Evolutionary conservation across 805 yeast species (phyloP).

Genomic region (Maudiozyma saulgeensis): DNA sequence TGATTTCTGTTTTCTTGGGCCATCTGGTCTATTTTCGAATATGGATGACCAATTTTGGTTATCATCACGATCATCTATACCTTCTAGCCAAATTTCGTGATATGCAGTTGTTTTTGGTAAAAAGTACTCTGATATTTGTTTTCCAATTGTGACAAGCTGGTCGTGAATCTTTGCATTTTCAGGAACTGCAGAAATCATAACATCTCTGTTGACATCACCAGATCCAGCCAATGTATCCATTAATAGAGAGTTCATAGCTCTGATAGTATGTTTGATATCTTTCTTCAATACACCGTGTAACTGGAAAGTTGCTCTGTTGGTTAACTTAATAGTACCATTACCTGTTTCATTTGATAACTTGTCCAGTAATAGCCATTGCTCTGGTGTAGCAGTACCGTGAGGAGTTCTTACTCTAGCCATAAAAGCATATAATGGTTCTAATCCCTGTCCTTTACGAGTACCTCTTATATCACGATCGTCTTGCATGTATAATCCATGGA

Average conservation of each 20-base stretch:
- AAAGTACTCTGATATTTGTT: constrained; percentile 65
- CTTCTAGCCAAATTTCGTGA: constrained; percentile 94
- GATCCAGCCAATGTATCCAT: constrained; percentile 96
- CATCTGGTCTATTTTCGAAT: constrained; percentile 58
- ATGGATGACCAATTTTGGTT: constrained; percentile 50
- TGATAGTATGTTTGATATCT: constrained; percentile 78
- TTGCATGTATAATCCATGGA: constrained; percentile 97
- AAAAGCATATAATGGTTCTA: constrained; percentile 90
- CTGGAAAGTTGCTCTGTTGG: constrained; percentile 96
- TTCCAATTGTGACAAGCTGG: constrained; percentile 58
- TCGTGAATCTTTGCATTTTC: constrained; percentile 70
- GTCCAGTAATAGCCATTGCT: constrained; percentile 82
- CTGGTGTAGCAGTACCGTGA: constrained; percentile 81
- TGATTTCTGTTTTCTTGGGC: constrained; percentile 73
- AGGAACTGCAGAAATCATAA: constrained; percentile 86
- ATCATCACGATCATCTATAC: constrained; percentile 61
- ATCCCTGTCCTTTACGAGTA: constrained; percentile 79
- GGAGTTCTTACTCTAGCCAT: constrained; percentile 95
- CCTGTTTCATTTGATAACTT: constrained; percentile 74
- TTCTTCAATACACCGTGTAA: constrained; percentile 89
- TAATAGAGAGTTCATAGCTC: constrained; percentile 83
- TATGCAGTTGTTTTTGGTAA: constrained; percentile 90
- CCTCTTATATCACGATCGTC: constrained; percentile 96
- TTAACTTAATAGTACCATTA: constrained; percentile 89
- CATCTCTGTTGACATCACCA: constrained; percentile 97